Conservation (phyloP, 192 early-diverging fungal species). For the Entrophospora sp. region DNA sequence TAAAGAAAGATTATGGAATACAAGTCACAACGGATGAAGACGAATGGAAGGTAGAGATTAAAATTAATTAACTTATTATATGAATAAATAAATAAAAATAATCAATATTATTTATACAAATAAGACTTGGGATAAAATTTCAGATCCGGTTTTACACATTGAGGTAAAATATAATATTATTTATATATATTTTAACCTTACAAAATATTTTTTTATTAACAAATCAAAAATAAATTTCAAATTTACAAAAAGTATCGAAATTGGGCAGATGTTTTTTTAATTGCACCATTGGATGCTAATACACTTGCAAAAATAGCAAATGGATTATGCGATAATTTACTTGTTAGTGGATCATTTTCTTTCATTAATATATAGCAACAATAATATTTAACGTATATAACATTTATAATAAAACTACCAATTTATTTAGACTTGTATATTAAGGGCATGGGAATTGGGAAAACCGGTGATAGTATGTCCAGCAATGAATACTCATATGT, state of each 20-base stretch:
- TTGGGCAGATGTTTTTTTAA: conserved; percentile 87
- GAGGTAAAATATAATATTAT: conserved; percentile 40
- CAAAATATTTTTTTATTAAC: too few species aligned
- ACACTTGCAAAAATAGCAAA: conserved; percentile 84
- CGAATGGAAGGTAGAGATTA: conserved; percentile 67
- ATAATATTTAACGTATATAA: neutral
- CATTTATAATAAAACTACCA: neutral
- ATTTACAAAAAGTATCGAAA: conserved; percentile 59
- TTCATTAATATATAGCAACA: neutral
- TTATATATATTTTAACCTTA: neutral
- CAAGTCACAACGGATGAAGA: conserved; percentile 72
- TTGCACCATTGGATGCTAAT: conserved; percentile 91
- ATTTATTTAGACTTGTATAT: conserved; percentile 62
- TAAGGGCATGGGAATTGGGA: conserved; percentile 78
- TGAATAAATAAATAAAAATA: neutral
- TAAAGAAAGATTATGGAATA: conserved; percentile 29
- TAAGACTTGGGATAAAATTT: conserved; percentile 71
- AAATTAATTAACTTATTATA: neutral
- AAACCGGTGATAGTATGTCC: conserved; percentile 75
- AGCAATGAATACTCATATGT: conserved; percentile 99
- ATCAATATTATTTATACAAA: neutral
- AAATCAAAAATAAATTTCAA: too few species aligned
- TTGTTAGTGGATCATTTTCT: conserved; percentile 37
- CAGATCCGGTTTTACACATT: conserved; percentile 92
- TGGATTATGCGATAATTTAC: conserved; percentile 88